phyloP scores from a whole-genome alignment of 306 rosid genomes.

The Purshia tridentata region DNA sequence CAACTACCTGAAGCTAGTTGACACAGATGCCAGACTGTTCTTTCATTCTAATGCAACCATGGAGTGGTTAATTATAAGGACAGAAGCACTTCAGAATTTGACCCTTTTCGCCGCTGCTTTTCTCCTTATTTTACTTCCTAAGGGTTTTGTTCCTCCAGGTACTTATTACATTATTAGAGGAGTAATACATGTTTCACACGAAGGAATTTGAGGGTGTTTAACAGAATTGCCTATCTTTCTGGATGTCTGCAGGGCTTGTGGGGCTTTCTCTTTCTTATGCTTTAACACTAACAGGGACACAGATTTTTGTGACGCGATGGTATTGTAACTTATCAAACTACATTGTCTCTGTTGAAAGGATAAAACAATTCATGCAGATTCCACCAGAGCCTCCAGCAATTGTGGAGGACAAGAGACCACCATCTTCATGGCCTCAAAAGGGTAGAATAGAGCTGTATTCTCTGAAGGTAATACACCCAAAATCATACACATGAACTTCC shows the following conservation, averaged over 20 bases:
- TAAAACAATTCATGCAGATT: constrained; percentile 72
- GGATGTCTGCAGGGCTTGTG: constrained; percentile 58
- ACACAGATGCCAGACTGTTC: constrained; percentile 64
- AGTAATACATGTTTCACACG: not conserved
- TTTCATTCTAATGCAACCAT: constrained; percentile 60
- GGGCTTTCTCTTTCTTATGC: constrained; percentile 81
- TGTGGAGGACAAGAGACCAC: constrained; percentile 54
- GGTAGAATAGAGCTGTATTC: constrained; percentile 66
- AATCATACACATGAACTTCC: not conserved
- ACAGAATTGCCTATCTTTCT: not conserved
- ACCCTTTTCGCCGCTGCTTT: constrained; percentile 63
- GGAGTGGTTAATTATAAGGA: constrained; percentile 67
- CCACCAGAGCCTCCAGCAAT: constrained; percentile 65
- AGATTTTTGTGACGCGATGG: constrained; percentile 48
- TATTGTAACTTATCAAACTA: constrained; percentile 54
- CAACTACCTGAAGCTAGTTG: constrained; percentile 55
- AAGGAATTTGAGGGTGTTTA: not conserved
- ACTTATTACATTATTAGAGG: not conserved
- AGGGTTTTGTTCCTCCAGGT: constrained; percentile 61
- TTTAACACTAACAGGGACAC: constrained; percentile 40
- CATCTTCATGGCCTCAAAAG: constrained; percentile 69
- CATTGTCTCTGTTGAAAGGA: constrained; percentile 70
- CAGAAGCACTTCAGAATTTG: constrained; percentile 66
- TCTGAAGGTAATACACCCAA: constrained; percentile 41
- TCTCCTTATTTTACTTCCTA: constrained; percentile 57